These are phyloP conservation scores for Somion occarium DNA, from an alignment of 1,284 basidiomycete species.

Conservation along the genomic window DNA sequence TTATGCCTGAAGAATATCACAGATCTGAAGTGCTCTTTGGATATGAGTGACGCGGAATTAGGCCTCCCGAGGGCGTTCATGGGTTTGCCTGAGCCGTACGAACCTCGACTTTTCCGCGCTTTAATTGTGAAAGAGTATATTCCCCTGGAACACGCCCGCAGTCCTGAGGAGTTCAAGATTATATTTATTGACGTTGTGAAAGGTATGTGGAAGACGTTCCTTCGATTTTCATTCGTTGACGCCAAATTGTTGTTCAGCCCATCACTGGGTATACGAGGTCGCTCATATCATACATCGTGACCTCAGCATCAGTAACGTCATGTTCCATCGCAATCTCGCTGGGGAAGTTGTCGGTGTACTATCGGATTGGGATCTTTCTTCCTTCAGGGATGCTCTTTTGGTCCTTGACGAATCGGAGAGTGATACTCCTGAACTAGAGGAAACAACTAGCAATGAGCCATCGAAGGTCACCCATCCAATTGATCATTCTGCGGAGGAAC, in stretches of 20 bases:
- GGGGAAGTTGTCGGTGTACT: slow-evolving; percentile 1
- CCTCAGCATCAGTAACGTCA: slow-evolving; percentile 3
- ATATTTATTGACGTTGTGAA: not conserved
- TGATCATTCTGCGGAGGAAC: not conserved
- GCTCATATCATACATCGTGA: slow-evolving; percentile 1
- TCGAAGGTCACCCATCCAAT: not conserved
- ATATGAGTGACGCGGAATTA: not conserved
- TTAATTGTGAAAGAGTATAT: slow-evolving; percentile 1
- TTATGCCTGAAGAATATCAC: slow-evolving; percentile 4
- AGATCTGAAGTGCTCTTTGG: not conserved
- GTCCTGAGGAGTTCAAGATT: not conserved
- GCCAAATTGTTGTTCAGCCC: not conserved
- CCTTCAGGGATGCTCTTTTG: not conserved
- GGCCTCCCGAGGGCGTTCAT: not conserved
- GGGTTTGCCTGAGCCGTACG: not conserved
- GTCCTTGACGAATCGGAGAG: not conserved
- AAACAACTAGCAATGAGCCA: not conserved
- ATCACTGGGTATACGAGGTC: not conserved
- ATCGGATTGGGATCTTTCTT: not conserved
- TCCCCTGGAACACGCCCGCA: not conserved
- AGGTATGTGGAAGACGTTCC: not conserved
- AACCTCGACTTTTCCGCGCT: not conserved
- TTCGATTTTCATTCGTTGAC: not conserved
- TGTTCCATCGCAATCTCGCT: slow-evolving; percentile 1
- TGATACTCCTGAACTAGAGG: not conserved